A percentile compares a stretch with the other conserved stretches of the same genome.
Evolutionary conservation across 2,329 filamentous ascomycete genomes (phyloP).

Genomic region (Venturia nashicola): DNA sequence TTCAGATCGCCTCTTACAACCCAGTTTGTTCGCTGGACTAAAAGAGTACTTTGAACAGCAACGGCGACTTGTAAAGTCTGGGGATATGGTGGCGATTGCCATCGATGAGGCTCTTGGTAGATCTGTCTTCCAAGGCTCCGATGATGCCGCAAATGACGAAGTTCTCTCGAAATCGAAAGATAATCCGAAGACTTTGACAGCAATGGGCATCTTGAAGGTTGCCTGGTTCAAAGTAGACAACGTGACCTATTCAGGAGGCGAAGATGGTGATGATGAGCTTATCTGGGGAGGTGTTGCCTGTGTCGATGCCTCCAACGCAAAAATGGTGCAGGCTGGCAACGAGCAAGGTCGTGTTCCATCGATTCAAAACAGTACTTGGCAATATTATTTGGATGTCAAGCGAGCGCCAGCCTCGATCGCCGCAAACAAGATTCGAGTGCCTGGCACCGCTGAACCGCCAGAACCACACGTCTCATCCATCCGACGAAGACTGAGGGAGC

Average conservation of each 20-base stretch:
- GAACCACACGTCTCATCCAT: constrained; percentile 31
- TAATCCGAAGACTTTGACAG: constrained; percentile 22
- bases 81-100: constrained; percentile 79
- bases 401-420: constrained; percentile 27
- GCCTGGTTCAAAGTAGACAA: constrained; percentile 91
- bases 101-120: constrained; percentile 78
- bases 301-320: constrained; percentile 75
- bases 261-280: constrained; percentile 52
- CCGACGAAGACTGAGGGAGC: constrained; percentile 59
- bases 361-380: constrained; percentile 67
- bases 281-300: constrained; percentile 78
- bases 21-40: constrained; percentile 71
- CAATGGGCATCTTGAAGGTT: constrained; percentile 33
- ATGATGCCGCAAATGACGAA: constrained; percentile 59
- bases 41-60: constrained; percentile 82
- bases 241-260: constrained; percentile 46
- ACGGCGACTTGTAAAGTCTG: constrained; percentile 69
- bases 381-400: constrained; percentile 75
- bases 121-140: constrained; percentile 60
- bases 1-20: constrained; percentile 73
- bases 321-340: constrained; percentile 84
- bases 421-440: neutral
- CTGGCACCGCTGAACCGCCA: constrained; percentile 23
- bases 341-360: constrained; percentile 71
- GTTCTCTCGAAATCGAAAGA: constrained; percentile 32